phyloP scores from a whole-genome alignment of 805 yeast genomes.

The Sporopachydermia lactativora region DNA sequence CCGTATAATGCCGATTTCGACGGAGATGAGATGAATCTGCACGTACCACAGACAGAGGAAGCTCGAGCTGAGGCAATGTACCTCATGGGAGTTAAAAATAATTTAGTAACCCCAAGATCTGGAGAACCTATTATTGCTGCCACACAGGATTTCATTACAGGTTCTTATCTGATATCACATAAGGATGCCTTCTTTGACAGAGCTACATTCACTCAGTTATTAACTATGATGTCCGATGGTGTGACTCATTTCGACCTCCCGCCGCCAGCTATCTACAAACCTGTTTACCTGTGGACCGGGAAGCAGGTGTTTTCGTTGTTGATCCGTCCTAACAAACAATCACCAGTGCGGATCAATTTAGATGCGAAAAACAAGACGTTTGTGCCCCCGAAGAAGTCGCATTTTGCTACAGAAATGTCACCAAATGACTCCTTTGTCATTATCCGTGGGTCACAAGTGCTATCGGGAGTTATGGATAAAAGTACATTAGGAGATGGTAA shows the following conservation, averaged over 20 bases:
- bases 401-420: slow-evolving; percentile 84
- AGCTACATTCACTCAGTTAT: slow-evolving; percentile 65
- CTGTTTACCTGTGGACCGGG: slow-evolving; percentile 90
- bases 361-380: slow-evolving; percentile 93
- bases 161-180: slow-evolving; percentile 82
- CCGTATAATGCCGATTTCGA: slow-evolving; percentile 99
- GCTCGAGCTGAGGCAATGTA: slow-evolving; percentile 98
- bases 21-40: slow-evolving; percentile 98
- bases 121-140: slow-evolving; percentile 99
- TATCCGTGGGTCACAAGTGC: slow-evolving; percentile 76
- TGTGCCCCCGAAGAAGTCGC: slow-evolving; percentile 50
- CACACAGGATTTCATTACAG: slow-evolving; percentile 97
- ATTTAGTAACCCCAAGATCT: slow-evolving; percentile 86
- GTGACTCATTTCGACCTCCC: slow-evolving; percentile 80
- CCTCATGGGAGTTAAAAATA: slow-evolving; percentile 95
- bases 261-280: slow-evolving; percentile 88
- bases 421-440: slow-evolving; percentile 93
- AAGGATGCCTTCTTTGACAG: slow-evolving; percentile 90
- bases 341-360: slow-evolving; percentile 75
- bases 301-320: slow-evolving; percentile 85
- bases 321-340: slow-evolving; percentile 63
- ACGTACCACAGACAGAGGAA: slow-evolving; percentile 98
- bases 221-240: slow-evolving; percentile 96
- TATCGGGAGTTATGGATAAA: slow-evolving; percentile 95
- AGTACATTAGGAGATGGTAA: slow-evolving; percentile 96